Percentiles rank a stretch among this genome's conserved stretches.
phyloP scores from a whole-genome alignment of 2,329 filamentous ascomycete species.

The Trichoderma sp. region DNA sequence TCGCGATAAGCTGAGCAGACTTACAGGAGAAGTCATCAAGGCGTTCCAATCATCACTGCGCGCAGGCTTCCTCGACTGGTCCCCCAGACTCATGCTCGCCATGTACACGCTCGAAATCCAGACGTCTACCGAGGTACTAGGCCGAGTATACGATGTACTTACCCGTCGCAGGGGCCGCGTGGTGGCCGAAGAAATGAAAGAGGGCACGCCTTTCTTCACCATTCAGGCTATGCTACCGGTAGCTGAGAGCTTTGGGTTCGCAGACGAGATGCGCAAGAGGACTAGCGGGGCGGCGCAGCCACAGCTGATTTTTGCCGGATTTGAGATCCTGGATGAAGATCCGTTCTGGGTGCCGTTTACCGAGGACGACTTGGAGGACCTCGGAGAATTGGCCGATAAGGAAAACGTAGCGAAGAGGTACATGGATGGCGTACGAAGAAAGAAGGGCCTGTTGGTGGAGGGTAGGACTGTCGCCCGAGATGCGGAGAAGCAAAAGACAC shows the following conservation, averaged over 20 bases:
- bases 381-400: constrained; percentile 87
- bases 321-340: constrained; percentile 90
- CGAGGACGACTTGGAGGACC: constrained; percentile 92
- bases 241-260: constrained; percentile 92
- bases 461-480: constrained; percentile 74
- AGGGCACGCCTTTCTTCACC: constrained; percentile 94
- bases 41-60: constrained; percentile 80
- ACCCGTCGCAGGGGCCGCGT: constrained; percentile 88
- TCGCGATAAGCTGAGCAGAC: constrained; percentile 67
- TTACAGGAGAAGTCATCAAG: constrained; percentile 92
- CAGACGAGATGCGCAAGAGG: constrained; percentile 92
- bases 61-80: constrained; percentile 91
- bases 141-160: constrained; percentile 95
- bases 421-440: constrained; percentile 80
- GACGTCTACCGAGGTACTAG: constrained; percentile 90
- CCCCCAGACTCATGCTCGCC: constrained; percentile 86
- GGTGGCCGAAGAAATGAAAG: constrained; percentile 85
- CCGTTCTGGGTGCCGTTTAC: constrained; percentile 97
- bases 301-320: constrained; percentile 90
- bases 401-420: constrained; percentile 97
- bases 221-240: constrained; percentile 86
- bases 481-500: constrained; percentile 84
- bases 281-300: constrained; percentile 88
- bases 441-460: constrained; percentile 86
- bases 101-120: constrained; percentile 99